These are phyloP conservation scores for Xenosphaeropsis pyriputrescens DNA, from an alignment of 2,329 filamentous ascomycete genomes.

Conservation along the genomic window DNA sequence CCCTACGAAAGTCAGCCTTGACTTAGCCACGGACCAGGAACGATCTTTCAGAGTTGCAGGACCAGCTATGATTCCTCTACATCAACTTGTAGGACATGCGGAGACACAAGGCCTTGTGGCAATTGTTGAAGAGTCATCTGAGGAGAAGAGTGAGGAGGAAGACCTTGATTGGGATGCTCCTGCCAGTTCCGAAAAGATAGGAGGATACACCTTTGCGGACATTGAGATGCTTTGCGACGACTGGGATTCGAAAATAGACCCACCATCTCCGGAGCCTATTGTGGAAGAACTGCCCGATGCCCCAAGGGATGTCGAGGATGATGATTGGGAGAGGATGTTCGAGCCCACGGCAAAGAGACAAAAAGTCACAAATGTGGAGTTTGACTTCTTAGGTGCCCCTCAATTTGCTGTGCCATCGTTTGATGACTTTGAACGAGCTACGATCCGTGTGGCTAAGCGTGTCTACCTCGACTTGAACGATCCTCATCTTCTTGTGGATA, in stretches of 20 bases:
- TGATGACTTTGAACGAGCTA: constrained; percentile 65
- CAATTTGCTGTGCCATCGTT: constrained; percentile 55
- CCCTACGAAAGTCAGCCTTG: constrained; percentile 77
- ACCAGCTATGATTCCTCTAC: constrained; percentile 33
- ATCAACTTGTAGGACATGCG: constrained; percentile 38
- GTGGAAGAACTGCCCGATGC: constrained; percentile 8
- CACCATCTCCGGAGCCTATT: constrained; percentile 21
- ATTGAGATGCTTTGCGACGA: constrained; percentile 77
- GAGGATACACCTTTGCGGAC: constrained; percentile 64
- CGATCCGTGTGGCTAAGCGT: constrained; percentile 58
- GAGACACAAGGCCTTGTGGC: constrained; percentile 32
- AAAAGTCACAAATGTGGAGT: constrained; percentile 37
- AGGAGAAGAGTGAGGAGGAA: constrained; percentile 27
- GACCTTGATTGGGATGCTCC: constrained; percentile 37
- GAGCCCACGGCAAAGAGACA: constrained; percentile 51
- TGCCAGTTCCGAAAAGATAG: constrained; percentile 44
- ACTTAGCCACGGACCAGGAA: constrained; percentile 75
- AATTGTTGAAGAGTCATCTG: constrained; percentile 22
- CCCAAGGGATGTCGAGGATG: constrained; percentile 19
- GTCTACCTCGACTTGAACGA: constrained; percentile 81
- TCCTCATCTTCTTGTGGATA: constrained; percentile 71
- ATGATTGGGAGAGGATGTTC: constrained; percentile 44
- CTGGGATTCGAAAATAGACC: constrained; percentile 54
- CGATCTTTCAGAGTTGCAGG: constrained; percentile 68
- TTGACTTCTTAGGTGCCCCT: constrained; percentile 41